Percentiles rank a stretch among this genome's conserved stretches.
Evolutionary conservation across 257 asterid species (phyloP).

Genomic region (Striga asiatica): DNA sequence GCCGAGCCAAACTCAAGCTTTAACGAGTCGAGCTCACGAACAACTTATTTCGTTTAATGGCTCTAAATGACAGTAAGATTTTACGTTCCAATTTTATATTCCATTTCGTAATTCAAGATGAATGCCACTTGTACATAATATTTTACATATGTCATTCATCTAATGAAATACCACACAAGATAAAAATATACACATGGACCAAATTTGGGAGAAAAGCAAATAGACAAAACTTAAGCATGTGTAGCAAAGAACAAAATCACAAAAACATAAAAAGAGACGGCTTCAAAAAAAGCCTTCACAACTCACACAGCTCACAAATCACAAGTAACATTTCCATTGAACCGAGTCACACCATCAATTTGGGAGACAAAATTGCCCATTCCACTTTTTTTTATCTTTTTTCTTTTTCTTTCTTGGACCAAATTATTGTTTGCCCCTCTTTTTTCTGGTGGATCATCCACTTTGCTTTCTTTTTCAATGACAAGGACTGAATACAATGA

Average conservation of each 20-base stretch:
- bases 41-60: too few relatives aligned
- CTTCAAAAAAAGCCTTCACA: too few relatives aligned
- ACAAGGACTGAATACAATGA: neutral
- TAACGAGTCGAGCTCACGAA: too few relatives aligned
- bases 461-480: conserved; percentile 22
- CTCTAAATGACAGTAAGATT: too few relatives aligned
- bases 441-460: conserved; percentile 39
- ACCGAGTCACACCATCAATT: conserved; percentile 3
- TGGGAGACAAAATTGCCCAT: conserved; percentile 10
- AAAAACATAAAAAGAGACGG: neutral
- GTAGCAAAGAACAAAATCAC: conserved; percentile 8
- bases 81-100: too few relatives aligned
- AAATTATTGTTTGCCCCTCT: conserved; percentile 20
- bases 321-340: conserved; percentile 16
- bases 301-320: too few relatives aligned
- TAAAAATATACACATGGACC: too few relatives aligned
- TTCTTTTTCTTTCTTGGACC: conserved; percentile 7
- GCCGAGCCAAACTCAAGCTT: too few relatives aligned
- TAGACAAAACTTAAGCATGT: conserved; percentile 6
- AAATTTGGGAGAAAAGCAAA: neutral
- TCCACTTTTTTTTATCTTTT: conserved; percentile 7
- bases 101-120: too few relatives aligned
- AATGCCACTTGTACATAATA: too few relatives aligned
- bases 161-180: too few relatives aligned
- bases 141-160: too few relatives aligned